Evolutionary conservation across 306 rosid species (phyloP).

Genomic region (Pterocarpus macrocarpus): DNA sequence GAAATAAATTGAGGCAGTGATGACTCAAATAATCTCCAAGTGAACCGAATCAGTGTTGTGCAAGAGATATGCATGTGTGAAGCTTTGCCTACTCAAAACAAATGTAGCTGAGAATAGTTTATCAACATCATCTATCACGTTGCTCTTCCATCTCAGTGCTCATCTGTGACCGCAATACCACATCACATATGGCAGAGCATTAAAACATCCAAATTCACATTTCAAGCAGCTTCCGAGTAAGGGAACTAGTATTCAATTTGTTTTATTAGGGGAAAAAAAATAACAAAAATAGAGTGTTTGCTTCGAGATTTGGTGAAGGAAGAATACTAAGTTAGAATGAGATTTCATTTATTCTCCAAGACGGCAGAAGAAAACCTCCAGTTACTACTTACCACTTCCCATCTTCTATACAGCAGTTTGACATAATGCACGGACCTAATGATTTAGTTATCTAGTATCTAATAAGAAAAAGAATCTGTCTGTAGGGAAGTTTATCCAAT

Average conservation of each 20-base stretch:
- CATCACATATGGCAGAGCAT: no score
- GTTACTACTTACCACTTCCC: not conserved
- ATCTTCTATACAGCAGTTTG: conserved; percentile 12
- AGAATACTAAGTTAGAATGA: not conserved
- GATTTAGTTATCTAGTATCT: conserved; percentile 2
- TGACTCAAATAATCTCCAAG: not conserved
- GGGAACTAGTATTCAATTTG: conserved; percentile 13
- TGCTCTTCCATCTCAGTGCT: not conserved
- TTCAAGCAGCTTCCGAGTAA: no score
- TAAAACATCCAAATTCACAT: no score
- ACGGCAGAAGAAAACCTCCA: not conserved
- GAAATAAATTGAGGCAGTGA: not conserved
- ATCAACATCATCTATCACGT: conserved; percentile 20
- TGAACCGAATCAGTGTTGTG: conserved; percentile 30
- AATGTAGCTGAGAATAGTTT: conserved; percentile 2
- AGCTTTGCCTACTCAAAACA: conserved; percentile 5
- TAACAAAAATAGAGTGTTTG: not conserved
- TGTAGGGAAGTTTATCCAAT: not conserved
- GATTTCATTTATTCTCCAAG: not conserved
- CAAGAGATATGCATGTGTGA: conserved; percentile 5
- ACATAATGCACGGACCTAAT: not conserved
- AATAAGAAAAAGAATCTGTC: conserved; percentile 1
- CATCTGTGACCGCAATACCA: not conserved
- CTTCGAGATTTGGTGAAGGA: conserved; percentile 34
- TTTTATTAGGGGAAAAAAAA: no score